phyloP scores from a whole-genome alignment of 352 stramenopile species.

The Aphanomyces cochlioides region DNA sequence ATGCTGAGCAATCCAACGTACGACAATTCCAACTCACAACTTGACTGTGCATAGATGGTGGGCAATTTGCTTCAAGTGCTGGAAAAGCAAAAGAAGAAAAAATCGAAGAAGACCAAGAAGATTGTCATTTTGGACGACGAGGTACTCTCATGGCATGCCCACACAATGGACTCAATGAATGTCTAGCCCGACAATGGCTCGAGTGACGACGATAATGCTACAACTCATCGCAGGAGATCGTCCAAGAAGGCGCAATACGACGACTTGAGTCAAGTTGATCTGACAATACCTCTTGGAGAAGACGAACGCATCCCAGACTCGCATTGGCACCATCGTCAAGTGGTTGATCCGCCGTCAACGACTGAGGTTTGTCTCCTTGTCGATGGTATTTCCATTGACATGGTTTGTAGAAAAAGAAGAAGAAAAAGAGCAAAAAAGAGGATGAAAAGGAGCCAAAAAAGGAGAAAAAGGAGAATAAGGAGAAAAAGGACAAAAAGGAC shows the following conservation, averaged over 20 bases:
- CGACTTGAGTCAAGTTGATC: slow-evolving; percentile 69
- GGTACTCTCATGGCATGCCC: slow-evolving; percentile 17
- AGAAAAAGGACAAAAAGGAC: slow-evolving; percentile 46
- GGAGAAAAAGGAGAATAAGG: slow-evolving; percentile 33
- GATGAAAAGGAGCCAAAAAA: slow-evolving; percentile 36
- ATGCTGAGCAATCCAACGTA: slow-evolving; percentile 39
- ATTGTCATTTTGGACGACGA: slow-evolving; percentile 33
- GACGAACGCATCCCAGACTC: slow-evolving; percentile 75
- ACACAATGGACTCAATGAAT: slow-evolving; percentile 50
- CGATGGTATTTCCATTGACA: slow-evolving; percentile 35
- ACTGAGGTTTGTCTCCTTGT: slow-evolving; percentile 43
- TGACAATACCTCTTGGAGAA: slow-evolving; percentile 69
- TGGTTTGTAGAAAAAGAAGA: slow-evolving; percentile 72
- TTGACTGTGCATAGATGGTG: slow-evolving; percentile 57
- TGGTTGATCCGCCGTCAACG: slow-evolving; percentile 42
- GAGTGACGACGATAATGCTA: slow-evolving; percentile 54
- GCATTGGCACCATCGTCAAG: slow-evolving; percentile 37
- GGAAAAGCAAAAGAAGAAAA: slow-evolving; percentile 46
- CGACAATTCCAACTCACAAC: slow-evolving; percentile 30
- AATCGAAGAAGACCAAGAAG: slow-evolving; percentile 46
- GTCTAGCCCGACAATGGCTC: slow-evolving; percentile 66
- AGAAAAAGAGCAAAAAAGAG: slow-evolving; percentile 68
- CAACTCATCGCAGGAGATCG: slow-evolving; percentile 38
- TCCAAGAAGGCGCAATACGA: slow-evolving; percentile 40
- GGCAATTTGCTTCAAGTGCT: slow-evolving; percentile 36